Percentiles rank a stretch among this genome's conserved stretches.
Conservation (phyloP, 1,139 yeast genomes). For the Saccharomyces hybrid region DNA sequence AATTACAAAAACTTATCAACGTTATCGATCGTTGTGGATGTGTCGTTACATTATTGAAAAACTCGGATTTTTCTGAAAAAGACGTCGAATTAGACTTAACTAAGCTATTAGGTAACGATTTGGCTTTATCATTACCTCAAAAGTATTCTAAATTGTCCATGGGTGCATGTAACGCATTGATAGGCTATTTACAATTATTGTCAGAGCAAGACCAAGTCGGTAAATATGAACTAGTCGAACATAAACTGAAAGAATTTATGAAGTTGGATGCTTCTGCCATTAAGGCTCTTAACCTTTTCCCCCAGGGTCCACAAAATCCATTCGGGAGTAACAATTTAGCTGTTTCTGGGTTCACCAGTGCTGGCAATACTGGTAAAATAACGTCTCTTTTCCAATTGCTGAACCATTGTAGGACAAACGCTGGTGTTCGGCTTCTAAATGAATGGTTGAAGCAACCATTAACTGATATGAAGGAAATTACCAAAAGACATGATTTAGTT, state of each 20-base stretch:
- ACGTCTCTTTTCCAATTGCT: conserved; percentile 73
- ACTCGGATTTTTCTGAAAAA: conserved; percentile 46
- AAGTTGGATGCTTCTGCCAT: conserved; percentile 85
- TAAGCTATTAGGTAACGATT: conserved; percentile 47
- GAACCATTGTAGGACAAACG: conserved; percentile 78
- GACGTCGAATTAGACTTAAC: conserved; percentile 70
- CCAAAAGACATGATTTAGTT: conserved; percentile 65
- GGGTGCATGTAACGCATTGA: conserved; percentile 33
- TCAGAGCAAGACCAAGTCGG: conserved; percentile 49
- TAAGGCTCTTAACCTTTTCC: conserved; percentile 79
- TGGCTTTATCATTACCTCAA: conserved; percentile 51
- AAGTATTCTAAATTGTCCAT: conserved; percentile 34
- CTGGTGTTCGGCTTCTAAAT: conserved; percentile 76
- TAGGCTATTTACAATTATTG: conserved; percentile 51
- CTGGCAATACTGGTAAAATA: conserved; percentile 38
- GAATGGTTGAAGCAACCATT: conserved; percentile 97
- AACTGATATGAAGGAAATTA: conserved; percentile 51
- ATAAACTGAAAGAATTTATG: conserved; percentile 72
- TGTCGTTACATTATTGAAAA: conserved; percentile 53
- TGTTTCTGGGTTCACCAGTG: conserved; percentile 27
- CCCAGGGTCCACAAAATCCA: conserved; percentile 31
- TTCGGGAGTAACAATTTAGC: conserved; percentile 14
- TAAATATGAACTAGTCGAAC: conserved; percentile 47
- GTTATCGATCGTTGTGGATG: conserved; percentile 70
- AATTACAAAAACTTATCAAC: conserved; percentile 46